Base-by-base conservation (phyloP, 345 rosid genomes). In the Brassica nigra region DNA sequence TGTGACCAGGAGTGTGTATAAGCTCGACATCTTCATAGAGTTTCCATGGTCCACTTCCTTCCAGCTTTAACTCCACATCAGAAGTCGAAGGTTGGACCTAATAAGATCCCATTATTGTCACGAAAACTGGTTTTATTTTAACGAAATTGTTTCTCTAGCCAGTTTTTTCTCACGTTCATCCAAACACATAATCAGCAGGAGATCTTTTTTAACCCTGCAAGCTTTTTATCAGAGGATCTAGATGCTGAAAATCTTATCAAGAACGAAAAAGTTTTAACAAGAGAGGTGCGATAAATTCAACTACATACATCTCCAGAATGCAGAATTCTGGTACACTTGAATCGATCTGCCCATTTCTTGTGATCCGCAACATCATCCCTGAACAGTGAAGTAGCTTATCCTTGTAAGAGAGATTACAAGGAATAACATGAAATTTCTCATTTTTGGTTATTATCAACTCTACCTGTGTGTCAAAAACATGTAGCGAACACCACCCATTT, bases 281-380 rank as follows among this genome's bases (percentile, higher is more conserved):
- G 52, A 71, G 72, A 30, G 67, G 66, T 36, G 42, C 0, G 15
- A 66, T 57, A 66, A 34, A 34, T 61, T 61, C 8, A 74, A 79
- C 34, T 31, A 68, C 80, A n/a, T 83, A 89, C 93, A 42, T 89
- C 93, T 82, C 42, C 73, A 39, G 86, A 83, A 72, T 89, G 93
- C 74, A 89, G 76, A 80, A 89, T 85, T 76, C 93, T 82, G 20
- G 82, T 83, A 77, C 75, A 81, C 57, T 83, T 77, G 70, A 89
- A 79, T 59, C 87, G 78, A 70, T 82, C 85, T 68, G 90, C 79
- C 93, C 93, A 89, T 77, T 84, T 88, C 70, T 70, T 80, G 80
- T 89, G 93, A 81, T 89, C 93, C 52, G 93, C 93, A 74, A 89
- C 80, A 77, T 88, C 93, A 84, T 89, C 93, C 78, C 93, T 89